Conservation (phyloP, 805 yeast genomes). For the Myxozyma kluyveri region DNA sequence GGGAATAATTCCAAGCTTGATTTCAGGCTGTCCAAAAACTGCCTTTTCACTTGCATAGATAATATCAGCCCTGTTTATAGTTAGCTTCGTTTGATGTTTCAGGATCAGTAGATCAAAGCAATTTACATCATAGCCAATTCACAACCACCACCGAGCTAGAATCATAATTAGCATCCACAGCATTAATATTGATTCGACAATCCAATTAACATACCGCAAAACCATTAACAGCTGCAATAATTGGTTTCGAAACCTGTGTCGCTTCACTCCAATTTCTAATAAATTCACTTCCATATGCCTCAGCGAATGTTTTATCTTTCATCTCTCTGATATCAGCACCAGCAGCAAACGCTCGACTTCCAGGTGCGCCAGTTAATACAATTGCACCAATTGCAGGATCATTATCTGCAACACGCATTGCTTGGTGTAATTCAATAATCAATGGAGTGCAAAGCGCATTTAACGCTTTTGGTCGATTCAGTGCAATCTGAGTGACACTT, state of each 20-base stretch:
- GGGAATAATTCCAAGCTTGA: slow-evolving; percentile 51
- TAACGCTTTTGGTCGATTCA: slow-evolving; percentile 48
- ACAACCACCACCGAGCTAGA: slow-evolving; percentile 52
- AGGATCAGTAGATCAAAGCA: background rate
- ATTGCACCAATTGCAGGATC: slow-evolving; percentile 46
- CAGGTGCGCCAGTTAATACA: slow-evolving; percentile 47
- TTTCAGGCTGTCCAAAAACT: slow-evolving; percentile 55
- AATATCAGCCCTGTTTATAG: slow-evolving; percentile 42
- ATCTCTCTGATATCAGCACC: slow-evolving; percentile 58
- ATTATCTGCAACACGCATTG: slow-evolving; percentile 40
- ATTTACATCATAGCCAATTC: slow-evolving; percentile 52
- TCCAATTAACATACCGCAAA: slow-evolving; percentile 39
- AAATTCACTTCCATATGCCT: slow-evolving; percentile 40
- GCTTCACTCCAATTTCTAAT: slow-evolving; percentile 45
- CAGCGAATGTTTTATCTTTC: slow-evolving; percentile 42
- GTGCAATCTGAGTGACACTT: slow-evolving; percentile 43
- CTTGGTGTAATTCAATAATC: slow-evolving; percentile 42
- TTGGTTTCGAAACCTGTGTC: slow-evolving; percentile 45
- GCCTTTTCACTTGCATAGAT: slow-evolving; percentile 51
- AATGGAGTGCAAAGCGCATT: slow-evolving; percentile 44
- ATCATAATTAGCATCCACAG: background rate
- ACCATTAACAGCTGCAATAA: slow-evolving; percentile 55
- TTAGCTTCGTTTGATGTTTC: background rate
- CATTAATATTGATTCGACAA: background rate
- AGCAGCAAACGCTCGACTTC: slow-evolving; percentile 49